Evolutionary conservation across 306 rosid genomes (phyloP).

Genomic region (Vigna hirtella): DNA sequence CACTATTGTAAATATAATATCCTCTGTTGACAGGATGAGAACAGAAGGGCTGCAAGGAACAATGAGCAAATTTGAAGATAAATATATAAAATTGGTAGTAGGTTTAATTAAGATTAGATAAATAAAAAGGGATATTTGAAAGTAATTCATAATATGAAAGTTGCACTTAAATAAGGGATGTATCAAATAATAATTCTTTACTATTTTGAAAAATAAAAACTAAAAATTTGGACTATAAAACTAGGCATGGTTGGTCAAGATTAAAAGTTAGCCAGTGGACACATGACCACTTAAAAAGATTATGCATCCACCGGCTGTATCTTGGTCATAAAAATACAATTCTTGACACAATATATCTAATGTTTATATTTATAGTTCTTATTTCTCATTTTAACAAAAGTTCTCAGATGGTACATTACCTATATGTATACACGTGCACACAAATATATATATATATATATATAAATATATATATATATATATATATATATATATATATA

Average conservation of each 20-base stretch:
- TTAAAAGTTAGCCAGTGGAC: neutral
- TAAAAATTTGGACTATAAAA: neutral
- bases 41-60: neutral
- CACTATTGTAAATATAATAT: neutral
- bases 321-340: neutral
- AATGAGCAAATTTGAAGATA: neutral
- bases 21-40: neutral
- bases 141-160: neutral
- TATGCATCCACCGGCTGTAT: neutral
- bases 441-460: neutral
- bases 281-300: neutral
- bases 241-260: neutral
- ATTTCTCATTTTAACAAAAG: neutral
- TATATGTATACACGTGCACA: neutral
- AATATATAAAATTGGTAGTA: neutral
- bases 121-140: neutral
- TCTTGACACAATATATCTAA: too few relatives aligned
- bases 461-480: too few relatives aligned
- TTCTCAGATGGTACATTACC: neutral
- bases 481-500: too few relatives aligned
- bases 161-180: neutral
- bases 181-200: neutral
- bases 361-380: neutral
- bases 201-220: neutral
- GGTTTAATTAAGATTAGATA: neutral